phyloP scores from a whole-genome alignment of 371 early-diverging fungal species.

The Actinomortierella ambigua region DNA sequence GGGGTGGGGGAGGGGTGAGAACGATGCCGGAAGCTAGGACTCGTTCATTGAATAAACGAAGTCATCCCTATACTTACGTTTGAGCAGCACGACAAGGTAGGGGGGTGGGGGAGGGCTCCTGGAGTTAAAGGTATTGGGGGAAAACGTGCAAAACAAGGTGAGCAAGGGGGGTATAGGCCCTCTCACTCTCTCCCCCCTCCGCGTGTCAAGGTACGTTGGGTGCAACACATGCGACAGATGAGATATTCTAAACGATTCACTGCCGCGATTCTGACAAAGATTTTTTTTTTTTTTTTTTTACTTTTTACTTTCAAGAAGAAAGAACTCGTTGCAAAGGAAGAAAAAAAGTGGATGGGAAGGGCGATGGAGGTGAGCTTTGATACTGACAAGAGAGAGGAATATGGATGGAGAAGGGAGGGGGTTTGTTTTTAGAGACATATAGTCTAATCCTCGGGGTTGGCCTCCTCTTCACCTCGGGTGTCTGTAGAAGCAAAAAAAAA shows the following conservation, averaged over 20 bases:
- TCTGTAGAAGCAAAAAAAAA: conserved; percentile 6
- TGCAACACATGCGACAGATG: not conserved
- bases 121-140: too few relatives aligned
- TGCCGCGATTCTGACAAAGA: not conserved
- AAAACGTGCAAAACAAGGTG: too few relatives aligned
- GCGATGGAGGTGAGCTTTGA: not conserved
- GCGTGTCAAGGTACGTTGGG: not conserved
- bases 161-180: too few relatives aligned
- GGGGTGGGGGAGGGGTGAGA: too few relatives aligned
- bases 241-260: not conserved
- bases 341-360: conserved; percentile 1
- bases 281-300: not conserved
- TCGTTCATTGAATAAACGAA: too few relatives aligned
- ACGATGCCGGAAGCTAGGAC: too few relatives aligned
- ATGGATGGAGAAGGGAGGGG: not conserved
- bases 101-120: too few relatives aligned
- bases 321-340: conserved; percentile 1
- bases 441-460: conserved; percentile 34
- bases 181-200: too few relatives aligned
- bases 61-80: too few relatives aligned
- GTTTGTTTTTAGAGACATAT: not conserved
- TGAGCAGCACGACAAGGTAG: too few relatives aligned
- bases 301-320: not conserved
- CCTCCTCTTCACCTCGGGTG: conserved; percentile 31
- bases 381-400: not conserved